Evolutionary conservation across 768 basidiomycete species (phyloP).

Genomic region (Suillus sp.): DNA sequence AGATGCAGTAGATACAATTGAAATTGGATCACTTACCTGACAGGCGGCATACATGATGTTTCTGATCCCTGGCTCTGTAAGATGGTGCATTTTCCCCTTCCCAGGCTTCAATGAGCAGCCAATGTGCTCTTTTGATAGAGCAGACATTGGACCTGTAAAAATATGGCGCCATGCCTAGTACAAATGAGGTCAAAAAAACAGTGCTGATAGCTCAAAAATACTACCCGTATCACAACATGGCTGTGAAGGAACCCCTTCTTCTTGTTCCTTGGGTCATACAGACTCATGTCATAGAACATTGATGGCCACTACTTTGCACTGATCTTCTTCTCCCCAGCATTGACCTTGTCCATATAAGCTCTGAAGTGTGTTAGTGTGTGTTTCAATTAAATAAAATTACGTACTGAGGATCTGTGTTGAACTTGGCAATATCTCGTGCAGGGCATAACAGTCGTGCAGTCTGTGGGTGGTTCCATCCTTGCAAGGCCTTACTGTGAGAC

Average conservation of each 20-base stretch:
- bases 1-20: background rate
- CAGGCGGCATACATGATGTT: constrained; percentile 10
- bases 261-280: constrained; percentile 8
- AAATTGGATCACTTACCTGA: constrained; percentile 1
- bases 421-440: background rate
- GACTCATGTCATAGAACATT: background rate
- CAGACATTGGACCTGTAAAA: constrained; percentile 5
- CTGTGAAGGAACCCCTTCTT: constrained; percentile 1
- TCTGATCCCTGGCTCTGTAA: constrained; percentile 4
- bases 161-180: constrained; percentile 10
- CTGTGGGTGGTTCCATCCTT: constrained; percentile 7
- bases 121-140: background rate
- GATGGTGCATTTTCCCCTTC: constrained; percentile 6
- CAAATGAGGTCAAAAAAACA: background rate
- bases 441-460: constrained; percentile 4
- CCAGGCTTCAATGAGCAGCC: background rate
- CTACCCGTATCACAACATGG: background rate
- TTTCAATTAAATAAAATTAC: background rate
- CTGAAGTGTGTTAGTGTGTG: background rate
- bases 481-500: constrained; percentile 4
- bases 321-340: constrained; percentile 4
- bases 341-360: constrained; percentile 9
- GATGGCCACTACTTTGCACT: background rate
- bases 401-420: constrained; percentile 6
- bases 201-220: background rate